These are phyloP conservation scores for Pleurotus pulmonarius DNA, from an alignment of 768 basidiomycete species.

Conservation along the genomic window DNA sequence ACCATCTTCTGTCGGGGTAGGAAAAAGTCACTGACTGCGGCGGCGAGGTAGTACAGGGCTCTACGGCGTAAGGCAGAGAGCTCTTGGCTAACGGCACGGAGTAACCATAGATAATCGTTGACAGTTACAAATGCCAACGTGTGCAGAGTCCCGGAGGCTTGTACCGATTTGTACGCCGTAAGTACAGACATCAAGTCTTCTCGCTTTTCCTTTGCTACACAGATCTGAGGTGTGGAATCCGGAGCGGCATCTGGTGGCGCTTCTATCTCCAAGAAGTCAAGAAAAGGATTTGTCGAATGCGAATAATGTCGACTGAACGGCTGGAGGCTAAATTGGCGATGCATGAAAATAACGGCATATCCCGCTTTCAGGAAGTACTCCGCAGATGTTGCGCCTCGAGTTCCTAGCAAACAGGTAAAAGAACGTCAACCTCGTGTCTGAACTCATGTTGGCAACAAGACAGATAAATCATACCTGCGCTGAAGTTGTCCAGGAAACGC, in stretches of 20 bases:
- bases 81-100: slow-evolving; percentile 79
- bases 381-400: slow-evolving; percentile 94
- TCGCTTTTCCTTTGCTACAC: slow-evolving; percentile 65
- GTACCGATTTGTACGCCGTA: slow-evolving; percentile 75
- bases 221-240: slow-evolving; percentile 42
- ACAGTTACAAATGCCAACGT: slow-evolving; percentile 91
- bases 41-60: slow-evolving; percentile 94
- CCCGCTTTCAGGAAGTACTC: slow-evolving; percentile 94
- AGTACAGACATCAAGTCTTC: slow-evolving; percentile 68
- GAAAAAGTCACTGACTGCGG: slow-evolving; percentile 98
- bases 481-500: slow-evolving; percentile 98
- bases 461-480: slow-evolving; percentile 69
- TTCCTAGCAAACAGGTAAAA: slow-evolving; percentile 49
- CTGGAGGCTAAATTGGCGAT: slow-evolving; percentile 94
- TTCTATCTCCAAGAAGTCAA: slow-evolving; percentile 86
- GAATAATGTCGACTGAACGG: slow-evolving; percentile 98
- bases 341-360: slow-evolving; percentile 99
- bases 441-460: slow-evolving; percentile 8
- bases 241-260: slow-evolving; percentile 14
- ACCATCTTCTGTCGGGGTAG: slow-evolving; percentile 89
- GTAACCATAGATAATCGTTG: slow-evolving; percentile 92
- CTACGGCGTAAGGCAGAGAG: slow-evolving; percentile 64
- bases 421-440: slow-evolving; percentile 4
- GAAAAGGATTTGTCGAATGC: slow-evolving; percentile 96
- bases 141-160: slow-evolving; percentile 68